Conservation (phyloP, 2,329 filamentous ascomycete species). For the Microdochium trichocladiopsis region DNA sequence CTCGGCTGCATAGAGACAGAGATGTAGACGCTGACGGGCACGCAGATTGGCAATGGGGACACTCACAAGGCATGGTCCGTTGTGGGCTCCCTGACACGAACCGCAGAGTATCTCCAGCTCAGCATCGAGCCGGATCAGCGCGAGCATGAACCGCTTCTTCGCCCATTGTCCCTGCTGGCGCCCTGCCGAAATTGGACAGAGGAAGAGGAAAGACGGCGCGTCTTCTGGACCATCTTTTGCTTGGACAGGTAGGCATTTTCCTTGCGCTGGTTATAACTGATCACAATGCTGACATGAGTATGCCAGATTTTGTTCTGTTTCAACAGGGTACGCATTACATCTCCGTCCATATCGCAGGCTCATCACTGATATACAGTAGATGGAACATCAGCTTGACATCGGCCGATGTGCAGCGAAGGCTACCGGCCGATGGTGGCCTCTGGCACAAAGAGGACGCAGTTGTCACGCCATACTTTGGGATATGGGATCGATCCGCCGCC, state of each 20-base stretch:
- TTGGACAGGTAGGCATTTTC: conserved; percentile 17
- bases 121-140: conserved; percentile 22
- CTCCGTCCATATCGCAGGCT: not conserved
- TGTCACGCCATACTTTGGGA: conserved; percentile 33
- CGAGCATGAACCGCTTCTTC: conserved; percentile 13
- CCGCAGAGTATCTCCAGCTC: conserved; percentile 27
- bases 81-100: conserved; percentile 25
- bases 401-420: conserved; percentile 21
- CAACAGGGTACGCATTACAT: not conserved
- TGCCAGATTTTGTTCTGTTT: not conserved
- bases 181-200: conserved; percentile 24
- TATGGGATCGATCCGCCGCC: conserved; percentile 32
- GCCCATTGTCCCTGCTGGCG: conserved; percentile 18
- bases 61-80: conserved; percentile 25
- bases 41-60: conserved; percentile 21
- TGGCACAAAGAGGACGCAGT: conserved; percentile 32
- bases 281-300: not conserved
- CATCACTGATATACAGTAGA: not conserved
- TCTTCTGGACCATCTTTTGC: conserved; percentile 30
- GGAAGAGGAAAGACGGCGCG: conserved; percentile 21
- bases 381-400: conserved; percentile 26
- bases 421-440: conserved; percentile 29
- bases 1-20: too few relatives aligned
- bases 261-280: too few relatives aligned
- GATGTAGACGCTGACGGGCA: not conserved